Evolutionary conservation across 1,139 yeast genomes (phyloP).

Genomic region (Pichia kudriavzevii): DNA sequence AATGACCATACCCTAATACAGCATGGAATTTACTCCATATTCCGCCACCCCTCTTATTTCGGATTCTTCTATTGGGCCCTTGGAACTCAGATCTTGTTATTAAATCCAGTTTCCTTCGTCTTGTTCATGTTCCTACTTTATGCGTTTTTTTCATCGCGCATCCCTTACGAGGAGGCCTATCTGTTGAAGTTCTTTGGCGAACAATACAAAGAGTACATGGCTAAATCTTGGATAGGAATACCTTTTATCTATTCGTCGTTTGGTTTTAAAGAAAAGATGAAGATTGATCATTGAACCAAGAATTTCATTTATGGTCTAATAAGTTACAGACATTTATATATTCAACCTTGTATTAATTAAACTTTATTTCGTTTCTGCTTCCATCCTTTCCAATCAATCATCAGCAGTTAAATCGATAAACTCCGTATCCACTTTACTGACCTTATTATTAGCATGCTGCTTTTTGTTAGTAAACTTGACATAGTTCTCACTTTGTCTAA

Average conservation of each 20-base stretch:
- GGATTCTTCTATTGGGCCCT: constrained; percentile 94
- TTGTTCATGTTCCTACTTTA: constrained; percentile 47
- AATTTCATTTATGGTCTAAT: background rate
- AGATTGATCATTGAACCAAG: too few relatives aligned
- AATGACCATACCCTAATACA: constrained; percentile 61
- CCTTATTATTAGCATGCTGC: background rate
- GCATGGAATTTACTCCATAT: constrained; percentile 55
- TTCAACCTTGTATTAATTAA: background rate
- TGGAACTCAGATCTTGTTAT: constrained; percentile 67
- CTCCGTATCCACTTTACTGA: constrained; percentile 5
- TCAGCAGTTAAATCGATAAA: constrained; percentile 13
- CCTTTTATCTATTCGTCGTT: constrained; percentile 53
- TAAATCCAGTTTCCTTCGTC: constrained; percentile 50
- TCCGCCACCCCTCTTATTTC: constrained; percentile 84
- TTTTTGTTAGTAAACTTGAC: background rate
- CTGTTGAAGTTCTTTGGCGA: constrained; percentile 63
- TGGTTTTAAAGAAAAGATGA: too few relatives aligned
- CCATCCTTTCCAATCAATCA: constrained; percentile 1
- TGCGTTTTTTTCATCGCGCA: constrained; percentile 62
- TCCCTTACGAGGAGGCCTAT: constrained; percentile 59
- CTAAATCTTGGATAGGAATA: constrained; percentile 47
- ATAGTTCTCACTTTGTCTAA: constrained; percentile 2
- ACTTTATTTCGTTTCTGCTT: too few relatives aligned
- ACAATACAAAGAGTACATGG: constrained; percentile 48
- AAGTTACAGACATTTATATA: background rate